These are phyloP conservation scores for Hypoxylon sp. DNA, from an alignment of 2,329 filamentous ascomycete genomes.

Conservation along the genomic window DNA sequence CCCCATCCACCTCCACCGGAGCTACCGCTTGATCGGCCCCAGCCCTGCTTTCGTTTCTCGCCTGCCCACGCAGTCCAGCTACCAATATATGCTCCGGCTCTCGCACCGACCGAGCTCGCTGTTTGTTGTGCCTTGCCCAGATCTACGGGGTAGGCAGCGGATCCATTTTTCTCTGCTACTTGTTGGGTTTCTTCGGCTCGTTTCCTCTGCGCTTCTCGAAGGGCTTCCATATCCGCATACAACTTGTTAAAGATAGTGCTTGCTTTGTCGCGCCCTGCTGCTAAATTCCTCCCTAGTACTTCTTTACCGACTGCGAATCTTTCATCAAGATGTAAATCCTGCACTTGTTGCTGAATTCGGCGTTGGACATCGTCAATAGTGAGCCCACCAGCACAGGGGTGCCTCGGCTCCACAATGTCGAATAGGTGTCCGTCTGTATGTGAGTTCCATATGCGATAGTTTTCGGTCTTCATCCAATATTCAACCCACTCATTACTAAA, in stretches of 20 bases:
- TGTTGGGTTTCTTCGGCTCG: conserved; percentile 69
- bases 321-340: conserved; percentile 94
- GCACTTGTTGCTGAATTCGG: conserved; percentile 89
- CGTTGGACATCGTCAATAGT: conserved; percentile 96
- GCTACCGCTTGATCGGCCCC: conserved; percentile 57
- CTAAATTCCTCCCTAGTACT: conserved; percentile 88
- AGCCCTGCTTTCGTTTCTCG: conserved; percentile 77
- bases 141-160: conserved; percentile 52
- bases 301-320: conserved; percentile 87
- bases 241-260: conserved; percentile 88
- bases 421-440: conserved; percentile 90
- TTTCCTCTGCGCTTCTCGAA: conserved; percentile 80
- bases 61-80: conserved; percentile 80
- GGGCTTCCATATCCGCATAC: conserved; percentile 89
- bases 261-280: conserved; percentile 89
- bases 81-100: conserved; percentile 75
- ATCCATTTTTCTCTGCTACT: conserved; percentile 49
- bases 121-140: conserved; percentile 63
- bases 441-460: conserved; percentile 89
- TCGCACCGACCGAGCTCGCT: conserved; percentile 66
- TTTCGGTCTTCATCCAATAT: conserved; percentile 90
- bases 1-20: conserved; percentile 55
- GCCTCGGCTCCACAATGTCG: conserved; percentile 91
- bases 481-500: conserved; percentile 89
- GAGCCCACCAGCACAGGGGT: conserved; percentile 92